Evolutionary conservation across 1,284 basidiomycete species (phyloP).

Genomic region (Coniferiporia weirii): DNA sequence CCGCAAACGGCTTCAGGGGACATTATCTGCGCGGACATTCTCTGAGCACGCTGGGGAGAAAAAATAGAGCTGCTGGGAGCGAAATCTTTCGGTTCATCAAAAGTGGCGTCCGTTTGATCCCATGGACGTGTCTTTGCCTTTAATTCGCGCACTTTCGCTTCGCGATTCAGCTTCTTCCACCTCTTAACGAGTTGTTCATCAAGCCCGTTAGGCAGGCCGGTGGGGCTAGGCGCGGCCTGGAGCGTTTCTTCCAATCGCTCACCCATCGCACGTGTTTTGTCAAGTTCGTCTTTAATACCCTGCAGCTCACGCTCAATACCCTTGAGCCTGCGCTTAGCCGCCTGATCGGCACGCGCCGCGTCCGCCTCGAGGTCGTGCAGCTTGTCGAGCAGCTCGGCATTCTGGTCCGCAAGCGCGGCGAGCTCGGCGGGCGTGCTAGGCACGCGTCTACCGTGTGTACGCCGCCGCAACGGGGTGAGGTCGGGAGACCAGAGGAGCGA

Average conservation of each 20-base stretch:
- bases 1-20: neutral
- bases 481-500: slow-evolving; percentile 19
- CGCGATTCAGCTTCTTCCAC: slow-evolving; percentile 14
- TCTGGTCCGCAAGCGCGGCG: slow-evolving; percentile 69
- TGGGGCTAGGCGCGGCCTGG: slow-evolving; percentile 27
- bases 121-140: slow-evolving; percentile 28
- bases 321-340: slow-evolving; percentile 62
- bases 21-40: neutral
- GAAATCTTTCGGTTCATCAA: slow-evolving; percentile 15
- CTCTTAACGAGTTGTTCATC: slow-evolving; percentile 12
- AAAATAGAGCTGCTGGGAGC: slow-evolving; percentile 10
- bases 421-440: slow-evolving; percentile 68
- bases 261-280: slow-evolving; percentile 61
- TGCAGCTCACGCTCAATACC: slow-evolving; percentile 74
- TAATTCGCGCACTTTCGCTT: slow-evolving; percentile 27
- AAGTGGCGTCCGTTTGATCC: slow-evolving; percentile 35
- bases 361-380: slow-evolving; percentile 72
- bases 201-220: slow-evolving; percentile 4
- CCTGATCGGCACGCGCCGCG: slow-evolving; percentile 56
- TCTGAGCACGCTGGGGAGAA: neutral
- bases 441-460: slow-evolving; percentile 44
- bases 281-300: slow-evolving; percentile 64
- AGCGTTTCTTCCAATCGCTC: slow-evolving; percentile 64
- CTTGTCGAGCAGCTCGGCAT: slow-evolving; percentile 70
- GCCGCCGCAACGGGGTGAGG: slow-evolving; percentile 24